A percentile compares a stretch with the other conserved stretches of the same genome.
phyloP scores from a whole-genome alignment of 495 filamentous ascomycete genomes.

The Neurospora sp. region DNA sequence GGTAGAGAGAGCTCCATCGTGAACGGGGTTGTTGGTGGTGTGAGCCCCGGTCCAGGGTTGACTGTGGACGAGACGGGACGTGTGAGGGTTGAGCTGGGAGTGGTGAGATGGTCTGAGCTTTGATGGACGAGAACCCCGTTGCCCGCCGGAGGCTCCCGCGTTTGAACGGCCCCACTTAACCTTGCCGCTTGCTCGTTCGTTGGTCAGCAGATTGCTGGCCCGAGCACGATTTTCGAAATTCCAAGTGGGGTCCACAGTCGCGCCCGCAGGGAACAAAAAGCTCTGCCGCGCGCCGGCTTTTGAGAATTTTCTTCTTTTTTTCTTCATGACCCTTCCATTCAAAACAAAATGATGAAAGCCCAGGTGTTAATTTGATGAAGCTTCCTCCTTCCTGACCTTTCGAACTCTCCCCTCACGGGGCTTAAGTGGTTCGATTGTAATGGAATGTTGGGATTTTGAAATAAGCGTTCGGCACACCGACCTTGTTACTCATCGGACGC shows the following conservation, averaged over 20 bases:
- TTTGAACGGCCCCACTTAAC: not conserved
- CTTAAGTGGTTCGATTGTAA: constrained; percentile 76
- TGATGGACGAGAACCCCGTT: not conserved
- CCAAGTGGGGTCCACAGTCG: constrained; percentile 6
- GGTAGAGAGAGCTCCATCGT: not conserved
- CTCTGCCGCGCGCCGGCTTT: constrained; percentile 2
- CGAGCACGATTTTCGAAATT: constrained; percentile 2
- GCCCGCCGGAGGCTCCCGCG: not conserved
- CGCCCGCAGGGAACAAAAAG: constrained; percentile 8
- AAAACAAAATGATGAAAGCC: constrained; percentile 98
- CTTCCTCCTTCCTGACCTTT: constrained; percentile 54
- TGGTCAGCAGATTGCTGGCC: constrained; percentile 11
- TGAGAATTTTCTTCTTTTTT: constrained; percentile 35
- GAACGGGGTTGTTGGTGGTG: not conserved
- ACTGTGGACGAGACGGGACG: not conserved
- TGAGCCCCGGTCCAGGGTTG: not conserved
- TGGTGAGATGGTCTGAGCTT: not conserved
- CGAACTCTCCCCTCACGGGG: constrained; percentile 74
- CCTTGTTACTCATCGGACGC: constrained; percentile 97
- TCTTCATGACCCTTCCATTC: constrained; percentile 94
- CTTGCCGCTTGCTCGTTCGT: not conserved
- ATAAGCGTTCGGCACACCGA: constrained; percentile 97
- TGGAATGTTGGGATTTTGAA: constrained; percentile 67
- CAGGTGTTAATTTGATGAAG: constrained; percentile 81
- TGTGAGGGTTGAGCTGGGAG: not conserved